Evolutionary conservation across 352 stramenopile species (phyloP).

Genomic region (Thraustochytrium sp.): DNA sequence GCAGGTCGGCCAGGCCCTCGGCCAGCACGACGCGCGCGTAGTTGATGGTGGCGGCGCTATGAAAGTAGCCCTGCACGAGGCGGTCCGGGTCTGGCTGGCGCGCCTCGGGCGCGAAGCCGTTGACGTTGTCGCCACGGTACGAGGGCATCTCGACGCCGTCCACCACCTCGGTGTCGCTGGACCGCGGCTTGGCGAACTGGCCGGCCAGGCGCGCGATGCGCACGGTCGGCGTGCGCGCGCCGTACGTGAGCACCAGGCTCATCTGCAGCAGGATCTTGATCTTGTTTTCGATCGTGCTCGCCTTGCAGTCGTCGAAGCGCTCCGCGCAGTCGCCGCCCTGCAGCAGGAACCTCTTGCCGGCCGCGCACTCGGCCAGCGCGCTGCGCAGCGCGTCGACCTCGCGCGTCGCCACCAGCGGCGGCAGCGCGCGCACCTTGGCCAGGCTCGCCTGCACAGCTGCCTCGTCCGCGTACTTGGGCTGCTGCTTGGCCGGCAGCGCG

Average conservation of each 20-base stretch:
- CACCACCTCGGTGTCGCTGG: conserved; percentile 83
- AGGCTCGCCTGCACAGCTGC: conserved; percentile 62
- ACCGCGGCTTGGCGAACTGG: conserved; percentile 96
- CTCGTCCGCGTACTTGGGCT: conserved; percentile 64
- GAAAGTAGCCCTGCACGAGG: conserved; percentile 93
- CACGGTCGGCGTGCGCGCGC: conserved; percentile 90
- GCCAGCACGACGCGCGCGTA: conserved; percentile 88
- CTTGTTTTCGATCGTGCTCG: conserved; percentile 78
- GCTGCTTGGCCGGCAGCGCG: conserved; percentile 68
- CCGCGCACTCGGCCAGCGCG: conserved; percentile 82
- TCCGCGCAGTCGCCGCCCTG: conserved; percentile 98
- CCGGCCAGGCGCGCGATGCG: conserved; percentile 93
- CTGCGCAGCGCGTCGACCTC: conserved; percentile 85
- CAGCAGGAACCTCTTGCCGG: conserved; percentile 93
- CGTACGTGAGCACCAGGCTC: conserved; percentile 93
- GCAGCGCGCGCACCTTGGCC: conserved; percentile 60
- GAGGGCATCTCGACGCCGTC: conserved; percentile 87
- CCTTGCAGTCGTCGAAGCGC: conserved; percentile 84
- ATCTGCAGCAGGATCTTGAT: conserved; percentile 90
- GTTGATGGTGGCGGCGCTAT: conserved; percentile 94
- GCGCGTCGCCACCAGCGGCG: conserved; percentile 88
- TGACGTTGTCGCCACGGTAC: conserved; percentile 97
- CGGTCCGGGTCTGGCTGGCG: conserved; percentile 84
- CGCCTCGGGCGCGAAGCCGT: conserved; percentile 83
- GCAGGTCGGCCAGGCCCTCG: conserved; percentile 93